Base-by-base conservation (phyloP, 2,329 filamentous ascomycete genomes). In the Podosphaera xanthii region DNA sequence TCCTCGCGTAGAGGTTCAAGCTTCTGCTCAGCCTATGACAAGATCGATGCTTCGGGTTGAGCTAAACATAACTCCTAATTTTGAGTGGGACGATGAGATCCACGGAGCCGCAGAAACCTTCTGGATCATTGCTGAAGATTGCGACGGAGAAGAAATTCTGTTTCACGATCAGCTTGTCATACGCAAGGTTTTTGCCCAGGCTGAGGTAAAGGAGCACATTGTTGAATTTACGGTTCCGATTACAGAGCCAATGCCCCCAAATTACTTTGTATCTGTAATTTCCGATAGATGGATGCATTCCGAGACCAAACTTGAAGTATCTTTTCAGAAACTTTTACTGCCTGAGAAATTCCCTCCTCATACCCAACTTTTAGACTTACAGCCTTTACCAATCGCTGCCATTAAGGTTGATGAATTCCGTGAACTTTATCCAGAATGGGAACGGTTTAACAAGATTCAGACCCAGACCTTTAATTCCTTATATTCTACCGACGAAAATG, bases 251-350 rank as follows among this genome's bases (percentile, higher is more conserved):
- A 94, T 97, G 86, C 92, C 92, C 12, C 92, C 94, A 0, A 94
- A 98, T 71, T 98, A 98, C 74, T 98, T 98, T 72, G 88, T 98
- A 66, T 92, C 89, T 0, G 80, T 98, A 46, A 74, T 96, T 30
- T 97, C 91, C 2, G 92, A 98, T 70, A 79, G 92, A 65, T 98
- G 92, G 92, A 96, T 98, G 88, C 88, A 95, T 69, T 88, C 91
- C 0, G 90, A 98, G 73, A 95, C 90, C 0, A 89, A 90, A 69
- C 75, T 98, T 59, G 85, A 91, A 0, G 85, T 98, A 1, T 91
- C 90, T 0, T 97, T 98, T 74, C 86, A 94, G 70, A 96, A 96
- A 70, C 77, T 98, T 35, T 86, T 95, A 50, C 77, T 98, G 4
- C 92, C 92, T 0, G 91, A 96, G 70, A 92, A 92, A 68, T 98